Evolutionary conservation across 208 protist species (phyloP), one percentile per base, ranked within the genome.

Genomic region (Herpetomonas muscarum): DNA sequence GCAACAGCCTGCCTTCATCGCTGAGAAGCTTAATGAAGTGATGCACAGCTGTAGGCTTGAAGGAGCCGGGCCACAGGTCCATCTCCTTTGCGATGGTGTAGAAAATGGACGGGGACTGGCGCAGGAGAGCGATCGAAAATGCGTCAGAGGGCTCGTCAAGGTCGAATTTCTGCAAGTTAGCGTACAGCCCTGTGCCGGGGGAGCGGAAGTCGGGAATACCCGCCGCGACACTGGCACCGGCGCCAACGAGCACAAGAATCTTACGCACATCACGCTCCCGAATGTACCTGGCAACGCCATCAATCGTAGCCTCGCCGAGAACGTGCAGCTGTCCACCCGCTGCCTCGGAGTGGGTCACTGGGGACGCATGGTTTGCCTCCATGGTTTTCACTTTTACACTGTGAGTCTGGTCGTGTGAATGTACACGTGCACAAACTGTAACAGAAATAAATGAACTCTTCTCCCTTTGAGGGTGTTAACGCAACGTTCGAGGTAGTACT

Each of bases 161-260:
- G 44, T 97, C 77, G 66, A 96, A 97, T 64, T 97, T 91, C 17
- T 32, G 57, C 49, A 90, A 73, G 41, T 97, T 84, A 46, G 67
- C 58, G 59, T 98, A 98, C 7, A 98, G 72, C n/a, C 97, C 96
- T 3, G 71, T 94, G 21, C 70, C 65, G 3, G 92, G 86, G 5
- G 93, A 96, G 60, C 97, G 85, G 53, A 98, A 98, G 66, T 98
- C 94, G 12, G 95, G 94, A 55, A 98, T 98, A 26, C 97, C 97
- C 0, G 92, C 90, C 10, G 74, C 88, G 1, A 97, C 92, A 46
- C 85, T 96, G 17, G 89, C 85, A 19, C 96, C 96, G 0, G 96
- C 94, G 21, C 96, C 96, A 19, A 79, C 64, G 29, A 97, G 61
- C 5, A 97, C 82, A 12, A 98, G 69, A 26, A 97, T 82, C n/a